Percentiles rank a stretch among this genome's conserved stretches.
Evolutionary conservation across 2,329 filamentous ascomycete species (phyloP).

Genomic region (Aspergillus sp.): DNA sequence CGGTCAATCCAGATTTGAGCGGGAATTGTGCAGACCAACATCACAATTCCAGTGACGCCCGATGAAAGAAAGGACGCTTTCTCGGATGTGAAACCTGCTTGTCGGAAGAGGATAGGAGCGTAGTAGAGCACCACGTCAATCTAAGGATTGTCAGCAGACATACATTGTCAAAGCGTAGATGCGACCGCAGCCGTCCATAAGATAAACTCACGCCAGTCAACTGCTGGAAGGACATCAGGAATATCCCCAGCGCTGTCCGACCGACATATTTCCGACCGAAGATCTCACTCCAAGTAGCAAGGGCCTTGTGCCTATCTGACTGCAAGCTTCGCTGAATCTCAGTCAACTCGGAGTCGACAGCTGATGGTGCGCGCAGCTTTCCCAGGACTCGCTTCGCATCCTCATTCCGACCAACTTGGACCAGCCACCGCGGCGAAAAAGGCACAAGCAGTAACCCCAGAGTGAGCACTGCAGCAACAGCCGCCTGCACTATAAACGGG

Average conservation of each 20-base stretch:
- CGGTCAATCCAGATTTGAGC: constrained; percentile 31
- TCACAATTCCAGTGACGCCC: constrained; percentile 28
- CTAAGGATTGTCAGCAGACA: not conserved
- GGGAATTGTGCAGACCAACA: constrained; percentile 29
- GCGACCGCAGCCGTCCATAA: not conserved
- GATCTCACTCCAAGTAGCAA: constrained; percentile 13
- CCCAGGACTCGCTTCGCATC: constrained; percentile 8
- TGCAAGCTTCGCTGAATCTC: constrained; percentile 21
- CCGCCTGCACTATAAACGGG: constrained; percentile 12
- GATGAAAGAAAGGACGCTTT: constrained; percentile 28
- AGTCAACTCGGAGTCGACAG: constrained; percentile 10
- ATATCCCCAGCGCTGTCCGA: constrained; percentile 11
- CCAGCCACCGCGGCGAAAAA: constrained; percentile 16
- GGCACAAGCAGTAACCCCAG: constrained; percentile 9
- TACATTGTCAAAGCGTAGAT: not conserved
- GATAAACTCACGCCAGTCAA: constrained; percentile 10
- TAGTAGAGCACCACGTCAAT: constrained; percentile 27
- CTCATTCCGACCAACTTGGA: constrained; percentile 4
- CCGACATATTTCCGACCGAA: constrained; percentile 13
- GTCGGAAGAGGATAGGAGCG: constrained; percentile 30
- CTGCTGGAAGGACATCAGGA: constrained; percentile 17
- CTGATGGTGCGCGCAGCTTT: not conserved
- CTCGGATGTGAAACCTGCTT: constrained; percentile 25
- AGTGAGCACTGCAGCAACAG: constrained; percentile 4
- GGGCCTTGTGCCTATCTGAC: constrained; percentile 9